Evolutionary conservation across 305 asterid species (phyloP).

Genomic region (Ruellia speciosa): DNA sequence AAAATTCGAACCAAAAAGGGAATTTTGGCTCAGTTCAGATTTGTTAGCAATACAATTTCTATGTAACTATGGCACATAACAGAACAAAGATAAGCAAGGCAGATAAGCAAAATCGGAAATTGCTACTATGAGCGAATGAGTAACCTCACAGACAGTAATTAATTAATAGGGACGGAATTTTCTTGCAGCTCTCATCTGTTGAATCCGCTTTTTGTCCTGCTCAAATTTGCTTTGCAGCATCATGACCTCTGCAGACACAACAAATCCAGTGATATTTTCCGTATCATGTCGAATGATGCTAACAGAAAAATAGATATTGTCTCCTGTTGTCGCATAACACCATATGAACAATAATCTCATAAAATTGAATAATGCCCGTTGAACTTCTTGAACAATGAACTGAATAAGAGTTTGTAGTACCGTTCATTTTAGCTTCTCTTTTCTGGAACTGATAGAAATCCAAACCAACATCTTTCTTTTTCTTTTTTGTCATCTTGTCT

Average conservation of each 20-base stretch:
- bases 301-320: too few relatives aligned
- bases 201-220: slow-evolving; percentile 88
- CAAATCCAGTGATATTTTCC: background rate
- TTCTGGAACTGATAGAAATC: slow-evolving; percentile 82
- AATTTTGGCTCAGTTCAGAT: too few relatives aligned
- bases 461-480: slow-evolving; percentile 50
- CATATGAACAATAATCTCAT: too few relatives aligned
- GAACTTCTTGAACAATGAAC: background rate
- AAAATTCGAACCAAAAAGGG: too few relatives aligned
- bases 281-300: too few relatives aligned
- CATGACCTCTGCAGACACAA: slow-evolving; percentile 59
- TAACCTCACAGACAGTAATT: too few relatives aligned
- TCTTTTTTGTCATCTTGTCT: slow-evolving; percentile 62
- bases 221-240: slow-evolving; percentile 85
- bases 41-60: too few relatives aligned
- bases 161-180: slow-evolving; percentile 74
- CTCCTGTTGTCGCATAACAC: too few relatives aligned
- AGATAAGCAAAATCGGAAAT: too few relatives aligned
- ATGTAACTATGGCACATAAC: too few relatives aligned
- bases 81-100: too few relatives aligned
- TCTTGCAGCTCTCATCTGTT: slow-evolving; percentile 75
- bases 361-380: background rate
- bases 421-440: slow-evolving; percentile 78
- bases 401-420: slow-evolving; percentile 22
- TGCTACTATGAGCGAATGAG: too few relatives aligned